Evolutionary conservation across 495 filamentous ascomycete species (phyloP), one percentile per base, ranked within the genome.

Genomic region (Glutinoglossum americanum): DNA sequence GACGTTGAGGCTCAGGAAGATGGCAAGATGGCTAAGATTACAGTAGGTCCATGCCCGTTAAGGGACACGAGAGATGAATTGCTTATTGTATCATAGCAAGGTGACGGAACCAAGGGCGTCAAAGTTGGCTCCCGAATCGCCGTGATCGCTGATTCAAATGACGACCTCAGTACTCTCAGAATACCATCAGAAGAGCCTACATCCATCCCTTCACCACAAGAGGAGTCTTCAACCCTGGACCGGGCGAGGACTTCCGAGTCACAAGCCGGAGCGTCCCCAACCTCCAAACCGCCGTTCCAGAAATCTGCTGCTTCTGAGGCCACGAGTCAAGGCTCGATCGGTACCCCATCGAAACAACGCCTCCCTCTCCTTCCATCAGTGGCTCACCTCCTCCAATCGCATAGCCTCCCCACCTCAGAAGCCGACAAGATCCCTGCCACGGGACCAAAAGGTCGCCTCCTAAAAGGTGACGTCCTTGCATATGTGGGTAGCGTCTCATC

Each of bases 381-480:
- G 44, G 72, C 72, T 64, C 80, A 84, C 62, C 76, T 97, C 41
- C 76, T 98, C 47, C 81, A 84, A 67, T 74, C 82, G 66, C 80
- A 92, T 63, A 79, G 78, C 58, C 69, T 97, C 28, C 74, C 83
- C 47, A 74, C 79, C 53, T 80, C 80, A 26, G 85, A 84, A 60
- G 70, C 83, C 30, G 75, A 81, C 67, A 81, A 84, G 64, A 96
- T 98, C 66, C 84, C 80, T 23, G 81, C 87, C 10, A 89, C 83
- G 28, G 92, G 92, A 17, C 92, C 92, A 35, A 84, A 82, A 67
- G 89, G 89, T 51, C 82, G 93, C 51, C 73, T 98, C 45, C 76
- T 98, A 35, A 98, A 98, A 72, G 92, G 92, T 51, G 92, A 98
- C 66, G 86, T 98, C 9, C 79, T 98, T 48, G 88, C 88, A 32